Conservation (phyloP, 257 asterid genomes). For the Parsonsia alboflavescens region DNA sequence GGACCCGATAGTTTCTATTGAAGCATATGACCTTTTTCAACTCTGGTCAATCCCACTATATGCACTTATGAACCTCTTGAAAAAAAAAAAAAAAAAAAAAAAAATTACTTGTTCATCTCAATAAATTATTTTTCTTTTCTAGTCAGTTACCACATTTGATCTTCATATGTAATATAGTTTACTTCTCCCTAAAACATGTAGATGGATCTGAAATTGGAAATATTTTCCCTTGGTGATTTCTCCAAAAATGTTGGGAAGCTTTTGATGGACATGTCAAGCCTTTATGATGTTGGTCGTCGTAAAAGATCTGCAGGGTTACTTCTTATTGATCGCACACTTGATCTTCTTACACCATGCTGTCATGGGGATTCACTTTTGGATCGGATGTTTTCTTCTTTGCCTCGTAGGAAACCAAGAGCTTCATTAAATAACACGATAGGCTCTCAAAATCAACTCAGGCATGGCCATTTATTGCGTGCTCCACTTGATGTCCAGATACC, state of each 20-base stretch:
- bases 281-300: slow-evolving; percentile 94
- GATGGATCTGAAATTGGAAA: slow-evolving; percentile 98
- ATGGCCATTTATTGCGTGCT: slow-evolving; percentile 52
- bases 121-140: slow-evolving; percentile 8
- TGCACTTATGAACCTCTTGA: not conserved
- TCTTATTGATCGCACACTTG: slow-evolving; percentile 89
- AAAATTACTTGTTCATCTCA: too few species aligned
- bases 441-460: slow-evolving; percentile 53
- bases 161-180: slow-evolving; percentile 14
- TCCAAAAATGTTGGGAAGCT: slow-evolving; percentile 91
- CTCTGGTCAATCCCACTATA: not conserved
- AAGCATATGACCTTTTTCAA: not conserved
- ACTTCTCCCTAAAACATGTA: slow-evolving; percentile 43
- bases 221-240: slow-evolving; percentile 91
- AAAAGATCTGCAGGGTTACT: slow-evolving; percentile 88
- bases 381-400: slow-evolving; percentile 74
- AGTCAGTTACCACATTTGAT: slow-evolving; percentile 4
- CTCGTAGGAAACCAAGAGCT: slow-evolving; percentile 51
- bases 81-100: not conserved
- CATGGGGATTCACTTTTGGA: slow-evolving; percentile 98
- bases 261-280: slow-evolving; percentile 93
- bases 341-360: slow-evolving; percentile 96
- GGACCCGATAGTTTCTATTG: not conserved
- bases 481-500: slow-evolving; percentile 76
- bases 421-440: slow-evolving; percentile 46